A percentile compares a stretch with the other conserved stretches of the same genome.
phyloP scores from a whole-genome alignment of 257 asterid genomes.

The Lycium ferocissimum region DNA sequence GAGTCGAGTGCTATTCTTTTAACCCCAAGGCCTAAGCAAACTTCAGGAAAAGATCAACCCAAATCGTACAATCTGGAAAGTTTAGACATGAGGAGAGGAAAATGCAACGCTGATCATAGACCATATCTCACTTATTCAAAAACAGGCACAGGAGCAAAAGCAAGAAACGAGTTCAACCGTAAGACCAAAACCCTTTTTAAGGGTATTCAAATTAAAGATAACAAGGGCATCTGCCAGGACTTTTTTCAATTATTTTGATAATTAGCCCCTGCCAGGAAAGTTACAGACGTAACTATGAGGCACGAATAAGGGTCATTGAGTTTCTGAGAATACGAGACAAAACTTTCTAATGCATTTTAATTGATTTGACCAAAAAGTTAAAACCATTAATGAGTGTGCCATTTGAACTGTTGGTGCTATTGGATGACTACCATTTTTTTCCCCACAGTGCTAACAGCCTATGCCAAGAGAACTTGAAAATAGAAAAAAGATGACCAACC shows the following conservation, averaged over 20 bases:
- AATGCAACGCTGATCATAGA: background rate
- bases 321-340: background rate
- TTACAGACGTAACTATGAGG: background rate
- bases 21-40: background rate
- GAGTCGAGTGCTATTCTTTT: background rate
- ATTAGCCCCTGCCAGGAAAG: background rate
- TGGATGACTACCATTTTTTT: conserved; percentile 18
- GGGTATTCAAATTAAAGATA: background rate
- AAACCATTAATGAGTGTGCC: background rate
- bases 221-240: background rate
- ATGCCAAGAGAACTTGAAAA: conserved; percentile 42
- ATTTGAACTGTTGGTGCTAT: conserved; percentile 13
- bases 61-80: background rate
- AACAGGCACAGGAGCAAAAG: background rate
- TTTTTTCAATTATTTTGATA: conserved; percentile 18
- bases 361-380: conserved; percentile 6
- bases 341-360: conserved; percentile 27
- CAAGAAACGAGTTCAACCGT: conserved; percentile 12
- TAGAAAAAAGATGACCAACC: conserved; percentile 16
- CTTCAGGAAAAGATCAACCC: background rate
- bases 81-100: background rate
- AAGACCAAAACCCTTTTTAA: background rate
- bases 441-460: conserved; percentile 41
- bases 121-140: background rate
- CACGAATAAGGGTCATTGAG: background rate